A percentile compares a stretch with the other conserved stretches of the same genome.
Evolutionary conservation across 116 monocot species (phyloP).

Genomic region (Cymodocea nodosa): DNA sequence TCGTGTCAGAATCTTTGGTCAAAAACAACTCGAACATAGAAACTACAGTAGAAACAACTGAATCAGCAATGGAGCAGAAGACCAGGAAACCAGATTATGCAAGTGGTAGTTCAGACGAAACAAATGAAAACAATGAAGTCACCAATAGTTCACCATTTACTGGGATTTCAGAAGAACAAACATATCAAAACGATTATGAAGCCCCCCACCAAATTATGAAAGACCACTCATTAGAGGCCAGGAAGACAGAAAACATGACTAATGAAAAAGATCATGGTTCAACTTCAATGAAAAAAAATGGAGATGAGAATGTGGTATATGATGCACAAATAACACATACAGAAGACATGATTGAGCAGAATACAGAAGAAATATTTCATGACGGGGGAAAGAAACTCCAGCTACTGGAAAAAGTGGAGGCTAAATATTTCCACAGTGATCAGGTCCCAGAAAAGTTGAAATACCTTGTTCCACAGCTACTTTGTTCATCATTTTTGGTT

Average conservation of each 20-base stretch:
- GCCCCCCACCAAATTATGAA: not conserved
- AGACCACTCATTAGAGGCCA: not conserved
- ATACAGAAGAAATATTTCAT: not conserved
- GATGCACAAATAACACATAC: not conserved
- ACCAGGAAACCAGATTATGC: not conserved
- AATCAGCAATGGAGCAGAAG: not conserved
- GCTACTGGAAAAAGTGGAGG: not conserved
- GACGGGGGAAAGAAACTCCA: not conserved
- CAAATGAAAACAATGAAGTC: not conserved
- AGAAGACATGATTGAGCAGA: not conserved
- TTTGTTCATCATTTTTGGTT: no score
- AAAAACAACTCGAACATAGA: not conserved
- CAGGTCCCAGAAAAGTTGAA: not conserved
- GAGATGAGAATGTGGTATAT: not conserved
- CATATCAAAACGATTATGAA: not conserved
- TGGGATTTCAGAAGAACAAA: slow-evolving; percentile 4
- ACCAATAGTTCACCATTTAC: not conserved
- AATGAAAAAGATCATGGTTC: not conserved
- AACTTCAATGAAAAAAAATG: not conserved
- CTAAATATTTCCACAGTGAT: not conserved
- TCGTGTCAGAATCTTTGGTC: not conserved
- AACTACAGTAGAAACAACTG: not conserved
- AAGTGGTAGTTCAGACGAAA: not conserved
- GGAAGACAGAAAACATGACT: not conserved
- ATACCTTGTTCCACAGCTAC: not conserved